Evolutionary conservation across 108 stramenopile genomes (phyloP), one percentile per base, ranked within the genome.

Genomic region (Nitzschia putrida): DNA sequence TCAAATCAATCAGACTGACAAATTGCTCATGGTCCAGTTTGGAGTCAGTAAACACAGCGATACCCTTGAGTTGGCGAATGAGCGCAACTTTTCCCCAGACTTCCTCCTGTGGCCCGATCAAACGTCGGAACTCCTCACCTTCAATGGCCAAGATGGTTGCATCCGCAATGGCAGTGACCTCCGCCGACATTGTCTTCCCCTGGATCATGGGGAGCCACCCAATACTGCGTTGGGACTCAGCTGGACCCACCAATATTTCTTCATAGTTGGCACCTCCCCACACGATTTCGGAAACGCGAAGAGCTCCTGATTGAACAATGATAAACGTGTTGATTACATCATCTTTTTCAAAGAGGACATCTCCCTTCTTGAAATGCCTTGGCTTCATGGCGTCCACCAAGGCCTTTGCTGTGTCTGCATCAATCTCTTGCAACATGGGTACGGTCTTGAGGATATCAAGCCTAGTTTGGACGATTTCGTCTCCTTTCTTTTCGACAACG

Each of bases 301-400:
- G 69, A 29, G 25, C 50, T 6, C 96, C 96, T 38, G 80, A 65
- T 58, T 86, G 74, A 57, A 94, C 69, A 39, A 95, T 82, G 77
- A 73, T 81, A 58, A 96, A 91, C 72, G 57, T 54, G 50, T 88
- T 42, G 10, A 74, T 75, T 18, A 21, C 56, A 29, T 89, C 88
- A 8, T 88, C 87, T 51, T 61, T 64, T 16, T 66, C 50, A 57
- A 83, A 86, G 18, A 47, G 29, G 21, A 64, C 53, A 7, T 54
- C 50, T 21, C 21, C 52, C 40, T 61, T 54, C 24, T 51, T 43
- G 53, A 16, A 72, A 52, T 41, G 14, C 8, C 10, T 8, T 12
- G 23, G 23, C 23, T 49, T 64, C 25, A 53, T 64, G 8, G 71
- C 63, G 11, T 18, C 10, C 12, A 22, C 63, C 18, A 64, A 26